Conservation (phyloP, 805 yeast species). For the Nematodospora valgi region DNA sequence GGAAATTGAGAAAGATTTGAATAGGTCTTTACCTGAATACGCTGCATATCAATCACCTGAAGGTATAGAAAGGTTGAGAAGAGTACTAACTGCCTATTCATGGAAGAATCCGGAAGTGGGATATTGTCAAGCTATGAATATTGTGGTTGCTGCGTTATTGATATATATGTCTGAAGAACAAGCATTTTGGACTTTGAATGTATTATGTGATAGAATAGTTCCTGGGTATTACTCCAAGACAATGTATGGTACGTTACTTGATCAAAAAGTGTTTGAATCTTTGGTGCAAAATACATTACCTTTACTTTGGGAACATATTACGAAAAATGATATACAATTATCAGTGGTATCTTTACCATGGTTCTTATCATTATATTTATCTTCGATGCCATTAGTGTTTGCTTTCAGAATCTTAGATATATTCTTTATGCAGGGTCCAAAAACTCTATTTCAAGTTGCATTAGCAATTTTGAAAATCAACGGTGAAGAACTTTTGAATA, state of each 20-base stretch:
- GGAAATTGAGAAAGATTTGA: constrained; percentile 93
- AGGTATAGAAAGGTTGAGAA: constrained; percentile 79
- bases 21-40: constrained; percentile 92
- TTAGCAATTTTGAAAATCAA: constrained; percentile 85
- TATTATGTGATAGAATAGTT: constrained; percentile 76
- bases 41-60: constrained; percentile 86
- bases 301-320: constrained; percentile 76
- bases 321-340: constrained; percentile 77
- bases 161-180: constrained; percentile 94
- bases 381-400: constrained; percentile 90
- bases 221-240: constrained; percentile 97
- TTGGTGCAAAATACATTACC: constrained; percentile 91
- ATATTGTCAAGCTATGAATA: constrained; percentile 98
- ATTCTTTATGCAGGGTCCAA: constrained; percentile 85
- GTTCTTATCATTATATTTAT: constrained; percentile 87
- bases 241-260: constrained; percentile 94
- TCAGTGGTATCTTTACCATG: constrained; percentile 94
- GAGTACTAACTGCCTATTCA: constrained; percentile 89
- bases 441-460: constrained; percentile 87
- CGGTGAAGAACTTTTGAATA: constrained; percentile 74
- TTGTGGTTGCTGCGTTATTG: constrained; percentile 74
- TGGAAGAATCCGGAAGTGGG: constrained; percentile 98
- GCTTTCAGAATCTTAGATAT: constrained; percentile 91
- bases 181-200: constrained; percentile 88
- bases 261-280: constrained; percentile 90